A percentile compares a stretch with the other conserved stretches of the same genome.
Evolutionary conservation across 2,329 filamentous ascomycete species (phyloP).

Genomic region (Pyricularia sp.): DNA sequence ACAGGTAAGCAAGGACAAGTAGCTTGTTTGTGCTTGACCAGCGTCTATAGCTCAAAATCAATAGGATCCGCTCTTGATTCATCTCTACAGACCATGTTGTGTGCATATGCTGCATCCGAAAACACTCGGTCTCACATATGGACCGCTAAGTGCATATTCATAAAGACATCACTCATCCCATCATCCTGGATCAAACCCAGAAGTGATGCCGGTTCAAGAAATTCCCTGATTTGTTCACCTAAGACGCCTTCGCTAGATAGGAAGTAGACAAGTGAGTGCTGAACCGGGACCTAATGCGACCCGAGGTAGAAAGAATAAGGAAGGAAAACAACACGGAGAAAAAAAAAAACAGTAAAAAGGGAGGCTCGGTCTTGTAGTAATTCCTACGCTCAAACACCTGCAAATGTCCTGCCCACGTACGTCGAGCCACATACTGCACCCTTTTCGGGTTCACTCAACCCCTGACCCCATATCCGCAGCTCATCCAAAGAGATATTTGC

Average conservation of each 20-base stretch:
- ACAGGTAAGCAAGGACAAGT: not conserved
- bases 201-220: not conserved
- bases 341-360: not conserved
- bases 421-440: constrained; percentile 13
- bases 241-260: not conserved
- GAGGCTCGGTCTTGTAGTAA: not conserved
- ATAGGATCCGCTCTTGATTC: not conserved
- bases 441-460: constrained; percentile 10
- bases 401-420: constrained; percentile 13
- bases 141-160: not conserved
- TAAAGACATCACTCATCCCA: not conserved
- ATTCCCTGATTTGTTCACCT: not conserved
- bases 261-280: not conserved
- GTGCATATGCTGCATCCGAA: not conserved
- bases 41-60: not conserved
- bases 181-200: not conserved
- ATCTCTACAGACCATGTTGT: not conserved
- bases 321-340: not conserved
- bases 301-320: not conserved
- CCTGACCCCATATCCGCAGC: constrained; percentile 12
- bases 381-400: constrained; percentile 8
- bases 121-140: not conserved
- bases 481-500: constrained; percentile 12
- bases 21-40: not conserved
- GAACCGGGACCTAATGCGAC: not conserved